Percentiles rank a stretch among this genome's conserved stretches.
Conservation (phyloP, 2,329 filamentous ascomycete genomes). For the Amauroascus verrucosus region DNA sequence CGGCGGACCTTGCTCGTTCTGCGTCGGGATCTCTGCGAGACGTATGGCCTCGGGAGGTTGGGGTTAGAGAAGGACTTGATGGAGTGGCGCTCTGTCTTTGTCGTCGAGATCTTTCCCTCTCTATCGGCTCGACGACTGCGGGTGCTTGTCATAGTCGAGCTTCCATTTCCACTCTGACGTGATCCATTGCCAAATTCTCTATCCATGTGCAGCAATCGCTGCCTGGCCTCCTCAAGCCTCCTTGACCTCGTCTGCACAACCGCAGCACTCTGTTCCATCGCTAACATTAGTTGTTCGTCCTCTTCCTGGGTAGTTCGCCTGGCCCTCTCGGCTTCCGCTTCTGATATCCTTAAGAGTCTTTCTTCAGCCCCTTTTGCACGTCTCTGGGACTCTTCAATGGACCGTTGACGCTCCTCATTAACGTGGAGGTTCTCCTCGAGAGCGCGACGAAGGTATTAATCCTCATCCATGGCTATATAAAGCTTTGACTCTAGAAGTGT, state of each 20-base stretch:
- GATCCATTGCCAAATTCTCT: conserved; percentile 9
- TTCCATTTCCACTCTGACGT: not conserved
- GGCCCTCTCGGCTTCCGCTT: conserved; percentile 4
- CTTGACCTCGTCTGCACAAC: conserved; percentile 9
- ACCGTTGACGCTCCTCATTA: conserved; percentile 11
- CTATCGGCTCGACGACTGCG: not conserved
- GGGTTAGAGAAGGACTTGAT: not conserved
- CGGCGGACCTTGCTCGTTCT: not conserved
- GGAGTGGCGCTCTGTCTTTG: not conserved
- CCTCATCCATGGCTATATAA: conserved; percentile 9
- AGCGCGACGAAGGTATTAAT: conserved; percentile 13
- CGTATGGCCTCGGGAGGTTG: not conserved
- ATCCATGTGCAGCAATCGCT: conserved; percentile 11
- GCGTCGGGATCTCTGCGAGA: not conserved
- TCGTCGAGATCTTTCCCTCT: not conserved
- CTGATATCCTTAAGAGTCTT: conserved; percentile 6
- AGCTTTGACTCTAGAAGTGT: not conserved
- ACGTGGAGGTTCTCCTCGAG: conserved; percentile 14
- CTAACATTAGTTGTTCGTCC: not conserved
- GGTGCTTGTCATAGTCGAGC: not conserved
- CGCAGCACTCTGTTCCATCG: conserved; percentile 11
- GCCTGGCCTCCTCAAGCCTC: conserved; percentile 4
- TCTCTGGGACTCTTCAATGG: not conserved
- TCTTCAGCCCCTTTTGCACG: conserved; percentile 3
- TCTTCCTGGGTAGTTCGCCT: conserved; percentile 4